A percentile compares a stretch with the other conserved stretches of the same genome.
These are phyloP conservation scores for Lotmaria passim DNA, from an alignment of 208 protist genomes.

Conservation along the genomic window DNA sequence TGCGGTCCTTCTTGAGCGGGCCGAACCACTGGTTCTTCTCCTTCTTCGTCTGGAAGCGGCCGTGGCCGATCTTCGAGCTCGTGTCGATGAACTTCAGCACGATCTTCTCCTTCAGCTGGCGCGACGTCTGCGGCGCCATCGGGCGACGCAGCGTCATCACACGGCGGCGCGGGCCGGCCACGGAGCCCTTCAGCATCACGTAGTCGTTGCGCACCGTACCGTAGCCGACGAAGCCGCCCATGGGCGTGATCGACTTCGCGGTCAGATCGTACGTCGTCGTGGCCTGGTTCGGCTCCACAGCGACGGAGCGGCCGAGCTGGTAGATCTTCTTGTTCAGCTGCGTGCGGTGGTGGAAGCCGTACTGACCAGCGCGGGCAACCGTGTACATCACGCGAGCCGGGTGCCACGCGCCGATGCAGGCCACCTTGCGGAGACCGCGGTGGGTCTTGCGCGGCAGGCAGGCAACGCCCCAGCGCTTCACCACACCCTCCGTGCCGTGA, in stretches of 20 bases:
- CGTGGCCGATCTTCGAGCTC: constrained; percentile 99
- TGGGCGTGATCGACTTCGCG: constrained; percentile 99
- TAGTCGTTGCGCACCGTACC: constrained; percentile 98
- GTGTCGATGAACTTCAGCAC: constrained; percentile 99
- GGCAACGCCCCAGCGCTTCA: constrained; percentile 97
- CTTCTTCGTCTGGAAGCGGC: constrained; percentile 98
- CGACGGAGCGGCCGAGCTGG: constrained; percentile 93
- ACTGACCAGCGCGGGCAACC: constrained; percentile 99
- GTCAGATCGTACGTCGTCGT: constrained; percentile 98
- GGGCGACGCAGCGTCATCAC: constrained; percentile 98
- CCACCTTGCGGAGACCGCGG: constrained; percentile 99
- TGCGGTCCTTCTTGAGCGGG: constrained; percentile 93
- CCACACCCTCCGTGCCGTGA: constrained; percentile 98
- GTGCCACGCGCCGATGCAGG: too few relatives aligned
- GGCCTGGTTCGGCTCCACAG: constrained; percentile 83
- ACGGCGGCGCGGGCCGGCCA: constrained; percentile 96
- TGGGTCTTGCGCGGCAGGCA: constrained; percentile 99
- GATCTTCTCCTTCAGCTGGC: constrained; percentile 93
- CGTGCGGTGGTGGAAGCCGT: constrained; percentile 99
- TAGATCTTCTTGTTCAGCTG: constrained; percentile 99
- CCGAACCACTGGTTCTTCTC: constrained; percentile 99
- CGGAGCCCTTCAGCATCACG: constrained; percentile 98
- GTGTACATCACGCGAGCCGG: constrained; percentile 96
- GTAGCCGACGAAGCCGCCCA: constrained; percentile 99
- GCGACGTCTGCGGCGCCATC: constrained; percentile 88